Base-by-base conservation (phyloP, 306 rosid species). In the Prunus armeniaca region DNA sequence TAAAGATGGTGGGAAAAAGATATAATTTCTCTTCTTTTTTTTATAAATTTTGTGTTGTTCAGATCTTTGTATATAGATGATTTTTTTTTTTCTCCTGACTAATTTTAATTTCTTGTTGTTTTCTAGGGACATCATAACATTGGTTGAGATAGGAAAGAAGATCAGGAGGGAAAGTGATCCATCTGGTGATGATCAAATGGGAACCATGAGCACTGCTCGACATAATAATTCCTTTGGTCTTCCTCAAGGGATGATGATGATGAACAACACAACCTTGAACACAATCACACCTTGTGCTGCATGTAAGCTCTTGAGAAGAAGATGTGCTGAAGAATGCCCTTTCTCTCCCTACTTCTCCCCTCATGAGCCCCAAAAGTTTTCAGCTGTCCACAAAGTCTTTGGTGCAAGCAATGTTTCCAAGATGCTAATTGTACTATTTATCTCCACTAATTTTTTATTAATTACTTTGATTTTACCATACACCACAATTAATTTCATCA, bases 351-450 rank as follows among this genome's bases (percentile, higher is more conserved):
- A 94, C 41, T 94, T 94, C 71, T 94, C 98, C 72, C 98, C 97
- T 0, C 97, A 87, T 24, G 98, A 94, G 28, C 98, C 97, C 43
- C 97, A 85, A 4, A 94, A 94, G 63, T 94, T 94, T 63, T 89
- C 96, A 43, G 92, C 96, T 0, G 98, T 94, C 41, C 98, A 94
- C 81, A 91, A 87, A 76, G 93, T 94, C 24, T 94, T 94, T 67
- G 98, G 98, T 61, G 98, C 98, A 45, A 91, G 98, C 91, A 94
- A 94, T 79, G 98, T 94, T 78, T 94, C 98, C 71, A 94, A 94
- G 86, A 62, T 94, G 88, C 88, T 94, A 47, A 69, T 91, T 93
- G 97, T 92, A 78, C 66, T 8, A n/a, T 22, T 52, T 56, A 56
- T 25, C 5, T 24, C 9, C 19, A 46, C 10, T 17, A 2, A 8